Percentiles rank a stretch among this genome's conserved stretches.
phyloP scores from a whole-genome alignment of 73 alveolate genomes.

The Urostyla sp. region DNA sequence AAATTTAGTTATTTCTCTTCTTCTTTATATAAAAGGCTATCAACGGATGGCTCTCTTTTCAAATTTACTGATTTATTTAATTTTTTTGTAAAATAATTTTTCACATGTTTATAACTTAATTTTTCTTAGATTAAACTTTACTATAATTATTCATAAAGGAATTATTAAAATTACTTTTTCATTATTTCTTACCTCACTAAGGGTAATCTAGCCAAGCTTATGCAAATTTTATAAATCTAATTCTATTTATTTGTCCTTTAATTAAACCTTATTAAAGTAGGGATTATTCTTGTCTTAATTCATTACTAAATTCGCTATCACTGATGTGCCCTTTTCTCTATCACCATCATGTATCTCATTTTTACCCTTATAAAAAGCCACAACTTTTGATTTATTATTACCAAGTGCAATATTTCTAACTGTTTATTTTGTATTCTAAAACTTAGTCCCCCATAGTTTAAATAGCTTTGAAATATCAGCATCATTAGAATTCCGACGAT shows the following conservation, averaged over 20 bases:
- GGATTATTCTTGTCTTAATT: conserved; percentile 18
- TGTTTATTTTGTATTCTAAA: neutral
- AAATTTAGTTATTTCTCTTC: no score
- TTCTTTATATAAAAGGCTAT: no score
- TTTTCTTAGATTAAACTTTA: conserved; percentile 15
- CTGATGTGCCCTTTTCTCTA: neutral
- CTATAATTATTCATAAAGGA: neutral
- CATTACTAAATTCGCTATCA: neutral
- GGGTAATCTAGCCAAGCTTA: conserved; percentile 16
- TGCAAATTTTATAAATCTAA: neutral
- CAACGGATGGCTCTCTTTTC: no score
- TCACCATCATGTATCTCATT: neutral
- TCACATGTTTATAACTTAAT: neutral
- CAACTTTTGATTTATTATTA: neutral
- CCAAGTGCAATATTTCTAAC: neutral
- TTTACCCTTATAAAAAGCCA: neutral
- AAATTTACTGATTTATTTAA: no score
- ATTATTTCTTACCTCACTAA: neutral
- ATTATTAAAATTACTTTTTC: neutral
- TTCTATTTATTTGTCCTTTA: neutral
- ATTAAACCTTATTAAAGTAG: neutral
- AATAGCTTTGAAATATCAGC: neutral
- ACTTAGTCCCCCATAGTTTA: neutral
- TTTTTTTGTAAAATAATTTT: no score
- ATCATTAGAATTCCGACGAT: neutral